Conservation (phyloP, 768 basidiomycete genomes). For the Ephemerocybe angulata region DNA sequence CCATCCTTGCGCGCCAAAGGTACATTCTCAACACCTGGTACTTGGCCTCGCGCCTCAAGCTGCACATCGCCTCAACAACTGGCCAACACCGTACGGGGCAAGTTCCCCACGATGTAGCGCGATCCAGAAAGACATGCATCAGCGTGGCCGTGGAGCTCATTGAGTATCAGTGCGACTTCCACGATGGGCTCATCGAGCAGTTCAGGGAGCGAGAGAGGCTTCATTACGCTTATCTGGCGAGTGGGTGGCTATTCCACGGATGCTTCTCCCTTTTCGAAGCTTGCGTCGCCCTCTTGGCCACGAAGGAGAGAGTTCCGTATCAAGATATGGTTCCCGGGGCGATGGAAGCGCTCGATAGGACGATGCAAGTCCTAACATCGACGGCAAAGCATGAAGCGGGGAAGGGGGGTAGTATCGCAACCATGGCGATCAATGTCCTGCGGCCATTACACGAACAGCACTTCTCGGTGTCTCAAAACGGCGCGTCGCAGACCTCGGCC, state of each 20-base stretch:
- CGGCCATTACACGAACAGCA: constrained; percentile 18
- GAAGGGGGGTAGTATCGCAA: constrained; percentile 36
- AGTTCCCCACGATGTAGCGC: constrained; percentile 23
- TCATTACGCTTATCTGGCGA: constrained; percentile 6
- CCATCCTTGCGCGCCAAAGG: constrained; percentile 36
- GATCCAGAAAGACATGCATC: constrained; percentile 37
- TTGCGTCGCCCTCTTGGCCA: constrained; percentile 40
- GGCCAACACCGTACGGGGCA: constrained; percentile 25
- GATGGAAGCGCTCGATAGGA: constrained; percentile 34
- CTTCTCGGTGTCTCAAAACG: constrained; percentile 6
- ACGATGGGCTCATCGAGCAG: constrained; percentile 19
- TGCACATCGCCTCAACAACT: constrained; percentile 42
- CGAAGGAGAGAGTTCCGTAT: constrained; percentile 15
- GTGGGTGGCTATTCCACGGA: constrained; percentile 38
- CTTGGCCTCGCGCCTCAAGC: constrained; percentile 40
- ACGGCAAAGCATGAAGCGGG: constrained; percentile 32
- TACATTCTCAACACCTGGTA: constrained; percentile 47
- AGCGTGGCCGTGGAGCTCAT: constrained; percentile 40
- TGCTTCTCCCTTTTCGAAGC: constrained; percentile 47
- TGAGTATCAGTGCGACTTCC: constrained; percentile 39
- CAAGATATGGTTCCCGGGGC: constrained; percentile 35
- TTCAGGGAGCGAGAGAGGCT: constrained; percentile 5
- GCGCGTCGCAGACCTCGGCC: background rate
- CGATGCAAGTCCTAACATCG: constrained; percentile 33
- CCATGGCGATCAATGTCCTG: constrained; percentile 38